Conservation (phyloP, 2,329 filamentous ascomycete species). For the Nannizziopsis arthrosporioides region DNA sequence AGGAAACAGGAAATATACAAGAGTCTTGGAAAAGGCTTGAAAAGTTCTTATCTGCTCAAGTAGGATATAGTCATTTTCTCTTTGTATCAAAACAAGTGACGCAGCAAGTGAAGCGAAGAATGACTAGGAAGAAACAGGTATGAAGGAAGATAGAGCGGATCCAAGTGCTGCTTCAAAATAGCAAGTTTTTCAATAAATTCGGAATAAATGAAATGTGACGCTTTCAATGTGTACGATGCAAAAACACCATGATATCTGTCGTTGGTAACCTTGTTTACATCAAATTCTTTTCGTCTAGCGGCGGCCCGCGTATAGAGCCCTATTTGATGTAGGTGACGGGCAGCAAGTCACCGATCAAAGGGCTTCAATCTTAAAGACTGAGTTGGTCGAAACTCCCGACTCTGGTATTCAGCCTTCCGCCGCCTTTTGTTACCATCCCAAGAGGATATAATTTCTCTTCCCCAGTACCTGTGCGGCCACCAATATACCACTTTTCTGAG, state of each 20-base stretch:
- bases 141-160: no score
- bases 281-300: neutral
- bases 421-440: constrained; percentile 38
- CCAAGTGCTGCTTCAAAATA: no score
- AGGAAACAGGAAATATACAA: no score
- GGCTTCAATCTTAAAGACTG: constrained; percentile 30
- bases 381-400: constrained; percentile 40
- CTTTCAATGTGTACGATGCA: neutral
- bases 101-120: no score
- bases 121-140: no score
- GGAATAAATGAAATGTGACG: no score
- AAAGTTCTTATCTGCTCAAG: no score
- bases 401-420: constrained; percentile 32
- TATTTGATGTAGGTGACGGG: neutral
- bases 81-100: no score
- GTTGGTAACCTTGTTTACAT: neutral
- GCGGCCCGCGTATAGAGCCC: no score
- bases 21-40: no score
- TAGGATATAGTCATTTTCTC: no score
- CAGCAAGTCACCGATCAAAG: neutral
- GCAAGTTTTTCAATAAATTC: no score
- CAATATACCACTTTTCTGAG: constrained; percentile 42
- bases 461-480: constrained; percentile 36
- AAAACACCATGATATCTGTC: neutral
- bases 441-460: constrained; percentile 40